Base-by-base conservation (phyloP, 495 filamentous ascomycete genomes). In the Xylaria castorea region DNA sequence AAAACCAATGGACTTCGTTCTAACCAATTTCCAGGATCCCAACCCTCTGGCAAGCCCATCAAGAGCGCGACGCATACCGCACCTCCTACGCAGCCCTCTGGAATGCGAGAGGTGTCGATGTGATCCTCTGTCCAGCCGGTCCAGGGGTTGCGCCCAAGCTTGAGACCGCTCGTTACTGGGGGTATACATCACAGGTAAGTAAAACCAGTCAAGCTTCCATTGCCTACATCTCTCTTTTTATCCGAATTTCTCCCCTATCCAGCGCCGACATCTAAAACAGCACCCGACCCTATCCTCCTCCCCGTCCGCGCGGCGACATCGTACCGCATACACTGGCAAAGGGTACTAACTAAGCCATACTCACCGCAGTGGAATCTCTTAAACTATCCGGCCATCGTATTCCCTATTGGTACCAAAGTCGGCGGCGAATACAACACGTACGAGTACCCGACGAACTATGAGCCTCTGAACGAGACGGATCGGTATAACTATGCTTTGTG, bases 281-380 rank as follows among this genome's bases (percentile, higher is more conserved):
- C 4, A 4, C 8, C 36, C 36, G 8, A 4, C 36, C 3, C 36
- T 4, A 38, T 8, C 36, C 36, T 38, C 36, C 3, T 38, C 36
- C 36, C 36, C 36, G 8, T 38, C 36, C 36, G 8, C 36, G 36
- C 34, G 34, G 34, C 34, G 2, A 36, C 34, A 36, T 36, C 34
- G 2, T 6, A 36, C 34, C 34, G 34, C 34, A 6, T 6, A 36
- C 2, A 6, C 34, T 36, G 34, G 34, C 34, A 36, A 6, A 36
- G 34, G n/a, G 27, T 57, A 57, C n/a, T n/a, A n/a, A n/a, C 55
- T 58, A 36, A 58, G 27, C 25, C 12, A 30, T 12, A 32, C 25
- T 16, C 34, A 36, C 42, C 34, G 9, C n/a, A 92, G 71, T 95
- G 92, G 91, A 94, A 95, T 74, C 75, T 93, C 46, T 80, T 93